These are phyloP conservation scores for Leccinum obscurum DNA, from an alignment of 768 basidiomycete genomes.

Conservation along the genomic window DNA sequence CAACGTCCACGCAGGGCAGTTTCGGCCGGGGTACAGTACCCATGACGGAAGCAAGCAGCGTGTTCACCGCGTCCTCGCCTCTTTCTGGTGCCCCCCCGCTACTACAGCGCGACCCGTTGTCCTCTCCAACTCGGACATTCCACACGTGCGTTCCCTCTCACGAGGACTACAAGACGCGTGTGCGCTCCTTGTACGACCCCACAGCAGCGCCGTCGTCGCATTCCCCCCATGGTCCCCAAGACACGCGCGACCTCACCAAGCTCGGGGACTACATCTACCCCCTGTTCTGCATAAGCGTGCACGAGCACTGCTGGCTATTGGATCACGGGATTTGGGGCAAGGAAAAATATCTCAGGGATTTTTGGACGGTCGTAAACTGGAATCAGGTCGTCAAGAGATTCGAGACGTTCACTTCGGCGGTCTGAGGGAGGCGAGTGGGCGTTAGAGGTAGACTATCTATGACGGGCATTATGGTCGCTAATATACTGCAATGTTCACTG, in stretches of 20 bases:
- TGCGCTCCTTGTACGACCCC: constrained; percentile 33
- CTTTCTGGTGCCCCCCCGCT: constrained; percentile 41
- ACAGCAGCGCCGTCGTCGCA: not conserved
- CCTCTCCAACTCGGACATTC: constrained; percentile 30
- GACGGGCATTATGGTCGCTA: constrained; percentile 4
- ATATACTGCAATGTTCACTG: constrained; percentile 13
- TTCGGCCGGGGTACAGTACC: constrained; percentile 20
- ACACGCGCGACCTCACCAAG: constrained; percentile 26
- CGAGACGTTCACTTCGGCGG: constrained; percentile 20
- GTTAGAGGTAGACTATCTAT: constrained; percentile 9
- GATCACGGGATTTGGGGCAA: constrained; percentile 92
- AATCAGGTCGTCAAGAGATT: constrained; percentile 45
- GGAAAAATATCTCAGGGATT: constrained; percentile 79
- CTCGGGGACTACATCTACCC: constrained; percentile 67
- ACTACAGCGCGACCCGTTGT: constrained; percentile 31
- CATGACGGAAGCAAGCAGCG: constrained; percentile 27
- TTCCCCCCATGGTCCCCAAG: constrained; percentile 10
- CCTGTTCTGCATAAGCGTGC: constrained; percentile 73
- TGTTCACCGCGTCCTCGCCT: constrained; percentile 43
- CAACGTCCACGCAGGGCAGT: not conserved
- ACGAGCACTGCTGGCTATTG: constrained; percentile 88
- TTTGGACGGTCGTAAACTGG: constrained; percentile 88
- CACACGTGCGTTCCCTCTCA: constrained; percentile 23
- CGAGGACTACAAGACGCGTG: constrained; percentile 7
- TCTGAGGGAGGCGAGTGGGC: constrained; percentile 10